Conservation (phyloP, 2,329 filamentous ascomycete species). For the Rutstroemia sp. region DNA sequence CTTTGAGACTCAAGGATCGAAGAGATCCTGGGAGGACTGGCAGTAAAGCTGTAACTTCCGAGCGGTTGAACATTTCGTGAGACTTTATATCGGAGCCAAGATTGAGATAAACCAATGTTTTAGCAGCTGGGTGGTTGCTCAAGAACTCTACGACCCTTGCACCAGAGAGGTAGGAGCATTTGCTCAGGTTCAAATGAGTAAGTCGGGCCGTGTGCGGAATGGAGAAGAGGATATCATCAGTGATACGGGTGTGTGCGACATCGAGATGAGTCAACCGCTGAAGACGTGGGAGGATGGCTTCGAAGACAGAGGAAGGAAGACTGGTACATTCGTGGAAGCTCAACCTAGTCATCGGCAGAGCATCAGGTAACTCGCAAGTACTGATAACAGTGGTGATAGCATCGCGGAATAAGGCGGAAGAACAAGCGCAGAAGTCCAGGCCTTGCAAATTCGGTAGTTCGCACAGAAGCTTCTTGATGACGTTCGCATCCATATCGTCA, state of each 20-base stretch:
- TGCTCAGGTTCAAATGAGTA: constrained; percentile 71
- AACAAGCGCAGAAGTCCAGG: constrained; percentile 72
- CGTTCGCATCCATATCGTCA: constrained; percentile 61
- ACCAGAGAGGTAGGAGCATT: constrained; percentile 64
- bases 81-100: constrained; percentile 65
- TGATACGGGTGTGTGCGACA: constrained; percentile 70
- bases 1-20: constrained; percentile 68
- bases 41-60: constrained; percentile 58
- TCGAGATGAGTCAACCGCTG: constrained; percentile 67
- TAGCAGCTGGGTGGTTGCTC: constrained; percentile 61
- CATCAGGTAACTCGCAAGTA: constrained; percentile 22
- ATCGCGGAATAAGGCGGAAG: constrained; percentile 58
- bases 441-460: constrained; percentile 57
- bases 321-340: constrained; percentile 75
- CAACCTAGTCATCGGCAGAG: constrained; percentile 56
- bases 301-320: constrained; percentile 59
- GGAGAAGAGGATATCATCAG: constrained; percentile 59
- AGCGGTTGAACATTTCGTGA: constrained; percentile 61
- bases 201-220: constrained; percentile 66
- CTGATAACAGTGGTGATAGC: constrained; percentile 49
- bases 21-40: constrained; percentile 59
- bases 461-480: constrained; percentile 64
- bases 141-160: constrained; percentile 63
- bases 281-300: constrained; percentile 64
- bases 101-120: constrained; percentile 63